A percentile compares a stretch with the other conserved stretches of the same genome.
These are phyloP conservation scores for Cercophora newfieldiana DNA, from an alignment of 495 filamentous ascomycete genomes.

Conservation along the genomic window DNA sequence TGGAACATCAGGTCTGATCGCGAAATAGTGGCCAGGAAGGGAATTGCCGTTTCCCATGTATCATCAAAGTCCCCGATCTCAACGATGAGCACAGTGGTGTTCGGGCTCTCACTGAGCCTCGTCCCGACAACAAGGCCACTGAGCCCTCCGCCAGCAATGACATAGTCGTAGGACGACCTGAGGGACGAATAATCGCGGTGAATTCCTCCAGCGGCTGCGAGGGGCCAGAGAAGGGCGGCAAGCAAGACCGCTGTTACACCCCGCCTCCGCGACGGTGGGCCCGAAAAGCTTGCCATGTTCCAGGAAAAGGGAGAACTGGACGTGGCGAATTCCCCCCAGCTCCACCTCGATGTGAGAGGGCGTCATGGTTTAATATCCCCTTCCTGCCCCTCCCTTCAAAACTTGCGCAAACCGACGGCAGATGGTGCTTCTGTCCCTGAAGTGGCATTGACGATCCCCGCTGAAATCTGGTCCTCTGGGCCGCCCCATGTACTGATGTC, in stretches of 20 bases:
- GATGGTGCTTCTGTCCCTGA: neutral
- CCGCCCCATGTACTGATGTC: neutral
- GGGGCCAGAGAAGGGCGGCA: neutral
- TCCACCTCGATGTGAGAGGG: neutral
- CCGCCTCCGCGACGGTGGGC: neutral
- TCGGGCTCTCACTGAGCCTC: slow-evolving; percentile 34
- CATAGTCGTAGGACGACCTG: slow-evolving; percentile 38
- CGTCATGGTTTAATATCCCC: neutral
- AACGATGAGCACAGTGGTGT: slow-evolving; percentile 41
- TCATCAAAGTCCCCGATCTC: slow-evolving; percentile 42
- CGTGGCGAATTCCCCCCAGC: too few species aligned
- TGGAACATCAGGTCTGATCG: slow-evolving; percentile 16
- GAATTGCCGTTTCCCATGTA: slow-evolving; percentile 20
- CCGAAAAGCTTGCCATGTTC: neutral
- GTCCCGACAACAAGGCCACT: slow-evolving; percentile 52
- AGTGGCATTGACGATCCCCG: too few species aligned
- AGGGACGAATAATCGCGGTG: slow-evolving; percentile 2
- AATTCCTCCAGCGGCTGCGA: neutral
- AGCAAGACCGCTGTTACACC: neutral
- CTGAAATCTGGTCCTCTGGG: neutral
- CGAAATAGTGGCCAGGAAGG: slow-evolving; percentile 17
- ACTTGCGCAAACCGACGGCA: neutral
- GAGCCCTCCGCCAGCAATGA: slow-evolving; percentile 57
- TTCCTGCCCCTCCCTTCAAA: neutral
- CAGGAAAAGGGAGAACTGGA: neutral